Base-by-base conservation (phyloP, 1,139 yeast genomes). In the Kazachstania sp. region DNA sequence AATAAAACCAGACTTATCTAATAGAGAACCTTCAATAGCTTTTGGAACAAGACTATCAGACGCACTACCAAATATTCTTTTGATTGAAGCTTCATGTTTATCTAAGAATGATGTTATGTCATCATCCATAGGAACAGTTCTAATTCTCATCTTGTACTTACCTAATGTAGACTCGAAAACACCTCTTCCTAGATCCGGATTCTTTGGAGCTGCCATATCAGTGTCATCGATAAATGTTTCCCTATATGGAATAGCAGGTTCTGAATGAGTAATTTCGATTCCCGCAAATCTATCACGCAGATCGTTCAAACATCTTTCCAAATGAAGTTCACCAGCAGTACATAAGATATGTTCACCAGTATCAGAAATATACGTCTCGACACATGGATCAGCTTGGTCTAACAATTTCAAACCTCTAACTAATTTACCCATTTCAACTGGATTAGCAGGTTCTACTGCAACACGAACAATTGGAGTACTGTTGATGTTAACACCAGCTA, bases 261-360 rank as follows among this genome's bases (percentile, higher is more conserved):
- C 86, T 36, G 96, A 90, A 35, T 83, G 79, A 9, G 84, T 78
- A 9, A 94, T 82, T 47, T 87, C 96, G 55, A 90, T 79, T 23
- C 90, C 90, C 1, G 98, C 97, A 72, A 90, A 94, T 54, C 97
- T 73, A 55, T 88, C 97, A 49, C 78, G 81, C 59, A 90, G 70
- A 68, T 90, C 97, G 58, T 86, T 87, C 56, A 90, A 67, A 64
- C 97, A 88, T 63, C 97, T 76, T 61, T 90, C 97, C 47, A 90
- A 71, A 68, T 90, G 97, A 51, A 90, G 73, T 64, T 90, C 97
- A 46, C 97, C 97, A n/a, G 97, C 96, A 16, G 95, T 88, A 52
- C 95, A 85, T 57, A 90, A 72, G 55, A 90, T 87, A 58, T 85
- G 85, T 65, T 90, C 97, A 50, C 97, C 97, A 12, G 84, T 81